phyloP scores from a whole-genome alignment of 805 yeast genomes.

The Komagataella pastoris region DNA sequence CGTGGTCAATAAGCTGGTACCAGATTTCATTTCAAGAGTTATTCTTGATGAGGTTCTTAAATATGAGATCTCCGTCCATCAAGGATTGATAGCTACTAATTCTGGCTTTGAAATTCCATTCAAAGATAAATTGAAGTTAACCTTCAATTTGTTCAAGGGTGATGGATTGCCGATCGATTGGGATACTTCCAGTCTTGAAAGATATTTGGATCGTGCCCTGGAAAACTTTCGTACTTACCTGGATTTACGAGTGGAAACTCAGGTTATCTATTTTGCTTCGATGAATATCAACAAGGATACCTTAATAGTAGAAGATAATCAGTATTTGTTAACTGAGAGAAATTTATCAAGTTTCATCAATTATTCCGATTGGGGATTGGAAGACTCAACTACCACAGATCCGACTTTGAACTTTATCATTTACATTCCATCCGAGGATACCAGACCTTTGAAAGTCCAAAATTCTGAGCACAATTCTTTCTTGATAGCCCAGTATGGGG shows the following conservation, averaged over 20 bases:
- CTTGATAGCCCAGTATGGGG: slow-evolving; percentile 86
- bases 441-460: slow-evolving; percentile 35
- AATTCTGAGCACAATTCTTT: slow-evolving; percentile 41
- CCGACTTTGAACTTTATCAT: slow-evolving; percentile 62
- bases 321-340: slow-evolving; percentile 23
- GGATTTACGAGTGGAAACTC: slow-evolving; percentile 68
- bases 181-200: slow-evolving; percentile 48
- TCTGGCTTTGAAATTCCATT: neutral
- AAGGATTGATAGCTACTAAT: slow-evolving; percentile 4
- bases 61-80: slow-evolving; percentile 20
- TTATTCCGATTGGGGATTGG: slow-evolving; percentile 71
- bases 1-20: slow-evolving; percentile 15
- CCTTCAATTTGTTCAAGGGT: slow-evolving; percentile 21
- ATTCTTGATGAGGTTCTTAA: slow-evolving; percentile 25
- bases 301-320: slow-evolving; percentile 12
- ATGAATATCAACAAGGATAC: slow-evolving; percentile 17
- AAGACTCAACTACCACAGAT: slow-evolving; percentile 31
- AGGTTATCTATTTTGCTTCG: slow-evolving; percentile 55
- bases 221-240: slow-evolving; percentile 37
- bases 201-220: slow-evolving; percentile 25
- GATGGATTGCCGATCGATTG: slow-evolving; percentile 55
- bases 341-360: slow-evolving; percentile 71
- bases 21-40: slow-evolving; percentile 21
- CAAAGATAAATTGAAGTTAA: neutral
- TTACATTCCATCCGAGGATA: slow-evolving; percentile 42